phyloP scores from a whole-genome alignment of 345 rosid species.

The Kernera saxatilis region DNA sequence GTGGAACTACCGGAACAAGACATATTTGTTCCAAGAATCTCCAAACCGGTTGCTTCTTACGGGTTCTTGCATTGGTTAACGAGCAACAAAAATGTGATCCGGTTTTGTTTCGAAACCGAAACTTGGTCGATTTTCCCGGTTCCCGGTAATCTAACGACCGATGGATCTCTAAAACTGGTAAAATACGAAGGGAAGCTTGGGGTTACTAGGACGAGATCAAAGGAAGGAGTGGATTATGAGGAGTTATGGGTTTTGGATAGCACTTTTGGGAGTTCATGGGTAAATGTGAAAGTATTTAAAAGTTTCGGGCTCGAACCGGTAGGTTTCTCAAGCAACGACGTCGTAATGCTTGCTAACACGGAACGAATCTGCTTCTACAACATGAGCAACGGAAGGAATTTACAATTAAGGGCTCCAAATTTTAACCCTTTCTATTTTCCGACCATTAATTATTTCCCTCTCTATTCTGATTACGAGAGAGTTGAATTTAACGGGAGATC shows the following conservation, averaged over 20 bases:
- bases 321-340: neutral
- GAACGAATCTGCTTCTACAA: neutral
- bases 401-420: neutral
- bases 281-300: neutral
- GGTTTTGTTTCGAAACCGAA: conserved; percentile 14
- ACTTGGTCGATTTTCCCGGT: conserved; percentile 1
- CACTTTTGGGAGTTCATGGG: neutral
- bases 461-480: neutral
- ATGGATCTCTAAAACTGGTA: too few relatives aligned
- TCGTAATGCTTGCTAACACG: neutral
- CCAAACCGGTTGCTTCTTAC: neutral
- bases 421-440: neutral
- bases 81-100: neutral
- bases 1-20: neutral
- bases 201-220: too few relatives aligned
- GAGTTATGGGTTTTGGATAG: too few relatives aligned
- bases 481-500: neutral
- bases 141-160: too few relatives aligned
- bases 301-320: neutral
- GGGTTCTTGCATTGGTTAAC: conserved; percentile 11
- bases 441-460: neutral
- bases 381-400: neutral
- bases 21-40: neutral
- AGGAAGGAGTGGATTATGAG: too few relatives aligned
- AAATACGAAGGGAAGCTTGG: too few relatives aligned